Evolutionary conservation across 106 monocot genomes (phyloP).

Genomic region (Amphibolis antarctica): DNA sequence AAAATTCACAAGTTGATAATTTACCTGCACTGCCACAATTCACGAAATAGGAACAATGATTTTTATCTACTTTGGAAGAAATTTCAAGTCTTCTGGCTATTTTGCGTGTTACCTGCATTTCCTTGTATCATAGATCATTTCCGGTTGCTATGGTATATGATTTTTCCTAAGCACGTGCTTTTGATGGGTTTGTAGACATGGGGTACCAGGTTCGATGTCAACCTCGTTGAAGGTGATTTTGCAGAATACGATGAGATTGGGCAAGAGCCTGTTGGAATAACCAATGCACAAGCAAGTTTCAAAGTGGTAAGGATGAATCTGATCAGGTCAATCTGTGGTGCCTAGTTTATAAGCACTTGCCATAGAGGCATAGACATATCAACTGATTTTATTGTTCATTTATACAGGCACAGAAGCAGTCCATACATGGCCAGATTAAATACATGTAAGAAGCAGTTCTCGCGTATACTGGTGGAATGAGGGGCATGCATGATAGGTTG

Average conservation of each 20-base stretch:
- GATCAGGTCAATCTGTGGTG: background rate
- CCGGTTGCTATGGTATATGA: background rate
- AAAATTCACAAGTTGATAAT: too few species aligned
- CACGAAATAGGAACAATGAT: too few species aligned
- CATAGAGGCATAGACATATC: background rate
- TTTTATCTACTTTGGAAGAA: too few species aligned
- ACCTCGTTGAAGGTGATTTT: conserved; percentile 67
- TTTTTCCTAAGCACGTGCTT: too few species aligned
- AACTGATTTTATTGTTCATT: background rate
- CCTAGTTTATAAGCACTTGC: background rate
- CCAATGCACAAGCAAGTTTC: conserved; percentile 34
- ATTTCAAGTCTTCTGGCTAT: too few species aligned
- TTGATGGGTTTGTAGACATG: conserved; percentile 27
- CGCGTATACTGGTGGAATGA: background rate
- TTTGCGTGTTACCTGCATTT: too few species aligned
- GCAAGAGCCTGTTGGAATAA: conserved; percentile 56
- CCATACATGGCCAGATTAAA: conserved; percentile 1
- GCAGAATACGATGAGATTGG: conserved; percentile 86
- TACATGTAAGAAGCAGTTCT: background rate
- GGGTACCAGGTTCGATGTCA: conserved; percentile 44
- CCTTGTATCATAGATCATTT: too few species aligned
- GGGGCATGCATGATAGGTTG: background rate
- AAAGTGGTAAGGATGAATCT: conserved; percentile 45
- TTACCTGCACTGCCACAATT: too few species aligned
- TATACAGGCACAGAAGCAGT: conserved; percentile 7